A percentile compares a stretch with the other conserved stretches of the same genome.
These are phyloP conservation scores for Datisca glomerata DNA, from an alignment of 306 rosid species.

Conservation along the genomic window DNA sequence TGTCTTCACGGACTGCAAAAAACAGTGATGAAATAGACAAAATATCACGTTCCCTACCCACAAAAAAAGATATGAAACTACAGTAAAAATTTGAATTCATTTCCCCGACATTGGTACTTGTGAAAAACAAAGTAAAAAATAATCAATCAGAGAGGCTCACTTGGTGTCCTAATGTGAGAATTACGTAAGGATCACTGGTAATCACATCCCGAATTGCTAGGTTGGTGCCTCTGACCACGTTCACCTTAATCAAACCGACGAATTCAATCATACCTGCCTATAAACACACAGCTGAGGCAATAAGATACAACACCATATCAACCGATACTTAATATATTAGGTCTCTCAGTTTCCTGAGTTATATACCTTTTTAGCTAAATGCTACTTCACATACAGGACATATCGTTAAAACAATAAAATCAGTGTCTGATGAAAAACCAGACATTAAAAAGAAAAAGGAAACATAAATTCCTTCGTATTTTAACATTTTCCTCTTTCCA, in stretches of 20 bases:
- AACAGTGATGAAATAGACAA: too few relatives aligned
- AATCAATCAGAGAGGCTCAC: constrained; percentile 39
- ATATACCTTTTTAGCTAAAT: too few relatives aligned
- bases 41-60: too few relatives aligned
- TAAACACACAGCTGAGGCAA: constrained; percentile 26
- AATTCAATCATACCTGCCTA: constrained; percentile 99
- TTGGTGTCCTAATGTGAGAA: constrained; percentile 79
- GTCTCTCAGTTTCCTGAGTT: too few relatives aligned
- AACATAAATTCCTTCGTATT: too few relatives aligned
- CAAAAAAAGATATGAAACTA: constrained; percentile 11
- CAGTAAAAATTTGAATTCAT: neutral
- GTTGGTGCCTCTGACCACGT: constrained; percentile 78
- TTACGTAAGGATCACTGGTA: constrained; percentile 91
- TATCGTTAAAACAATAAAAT: too few relatives aligned
- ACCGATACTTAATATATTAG: too few relatives aligned
- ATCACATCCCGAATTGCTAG: constrained; percentile 70
- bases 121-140: neutral
- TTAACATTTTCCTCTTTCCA: too few relatives aligned
- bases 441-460: too few relatives aligned
- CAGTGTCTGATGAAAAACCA: too few relatives aligned
- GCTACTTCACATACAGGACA: too few relatives aligned
- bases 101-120: neutral
- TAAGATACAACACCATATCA: constrained; percentile 19
- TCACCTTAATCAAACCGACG: constrained; percentile 86
- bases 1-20: constrained; percentile 83